Conservation (phyloP, 2,329 filamentous ascomycete species). For the Fusarium beomiforme region DNA sequence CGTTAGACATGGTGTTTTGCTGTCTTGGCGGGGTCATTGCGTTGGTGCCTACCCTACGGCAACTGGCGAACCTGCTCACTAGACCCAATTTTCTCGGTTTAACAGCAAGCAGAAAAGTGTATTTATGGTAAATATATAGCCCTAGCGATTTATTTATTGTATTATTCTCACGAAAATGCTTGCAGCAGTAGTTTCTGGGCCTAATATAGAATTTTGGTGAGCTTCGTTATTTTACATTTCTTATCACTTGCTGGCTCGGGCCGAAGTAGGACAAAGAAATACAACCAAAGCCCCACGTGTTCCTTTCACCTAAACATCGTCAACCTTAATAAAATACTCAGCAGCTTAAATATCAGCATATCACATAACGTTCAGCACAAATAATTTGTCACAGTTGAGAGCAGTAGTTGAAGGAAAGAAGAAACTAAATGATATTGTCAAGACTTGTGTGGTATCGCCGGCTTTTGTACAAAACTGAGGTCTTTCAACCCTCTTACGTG, state of each 20-base stretch:
- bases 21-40: background rate
- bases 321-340: background rate
- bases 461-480: background rate
- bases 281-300: too few relatives aligned
- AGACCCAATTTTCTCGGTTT: background rate
- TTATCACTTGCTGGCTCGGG: too few relatives aligned
- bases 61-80: background rate
- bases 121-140: too few relatives aligned
- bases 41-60: slow-evolving; percentile 1
- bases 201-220: too few relatives aligned
- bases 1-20: background rate
- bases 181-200: too few relatives aligned
- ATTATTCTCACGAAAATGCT: too few relatives aligned
- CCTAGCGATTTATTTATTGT: too few relatives aligned
- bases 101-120: too few relatives aligned
- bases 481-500: background rate
- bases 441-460: background rate
- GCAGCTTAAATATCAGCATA: background rate
- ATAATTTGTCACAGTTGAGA: too few relatives aligned
- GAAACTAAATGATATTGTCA: background rate
- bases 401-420: background rate
- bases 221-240: too few relatives aligned
- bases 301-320: background rate
- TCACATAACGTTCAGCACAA: background rate
- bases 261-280: too few relatives aligned